These are phyloP conservation scores for barley (Hordeum vulgare) DNA, from an alignment of 176 grass and related monocot species.

Conservation along the genomic window MorexV3_pseudomolecules_assembly NC_058523.1:558107087-558107586, in stretches of 20 bases:
- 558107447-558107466: too few relatives aligned
- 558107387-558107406: neutral
- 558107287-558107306: neutral
- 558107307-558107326: neutral
- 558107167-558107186: slow-evolving; percentile 7
- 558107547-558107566: too few relatives aligned
- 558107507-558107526: too few relatives aligned
- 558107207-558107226: neutral
- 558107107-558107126: neutral
- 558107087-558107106: neutral
- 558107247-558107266: slow-evolving; percentile 8
- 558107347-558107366: neutral
- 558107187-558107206: neutral
- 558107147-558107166: neutral
- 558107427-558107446: too few relatives aligned
- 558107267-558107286: neutral
- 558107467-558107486: too few relatives aligned
- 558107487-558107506: too few relatives aligned
- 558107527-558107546: too few relatives aligned
- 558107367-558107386: neutral
- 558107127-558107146: neutral
- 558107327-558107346: neutral
- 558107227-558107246: neutral
- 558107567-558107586: too few relatives aligned
- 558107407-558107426: too few relatives aligned